Base-by-base conservation (phyloP, 257 asterid species). In the Nyctanthes arbortristis region DNA sequence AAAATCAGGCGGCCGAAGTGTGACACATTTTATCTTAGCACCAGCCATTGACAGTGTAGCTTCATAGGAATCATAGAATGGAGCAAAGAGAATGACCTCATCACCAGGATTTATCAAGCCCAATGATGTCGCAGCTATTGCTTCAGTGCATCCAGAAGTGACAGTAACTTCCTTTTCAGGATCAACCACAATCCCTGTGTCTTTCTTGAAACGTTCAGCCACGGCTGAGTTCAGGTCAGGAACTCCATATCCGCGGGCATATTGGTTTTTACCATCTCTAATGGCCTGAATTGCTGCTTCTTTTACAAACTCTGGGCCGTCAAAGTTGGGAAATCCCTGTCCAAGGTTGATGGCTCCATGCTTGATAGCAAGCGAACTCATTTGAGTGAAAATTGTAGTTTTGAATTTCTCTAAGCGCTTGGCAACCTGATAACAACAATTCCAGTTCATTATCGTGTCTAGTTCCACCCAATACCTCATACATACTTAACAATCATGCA, bases 71-170 rank as follows among this genome's bases (percentile, higher is more conserved):
- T 93, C 99, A 29, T 93, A 93, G 72, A 93, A 93, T 13, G 99
- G 99, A 60, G 99, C 97, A 75, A 93, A 89, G 66, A 93, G 78
- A 60, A 93, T 59, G 14, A 93, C 97, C 80, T 93, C 99, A 66
- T 93, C 99, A 4, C 96, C 96, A 0, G 99, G 96, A 77, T 93
- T 91, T 73, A 93, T 87, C 61, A 93, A 78, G 22, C 99, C 99
- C 61, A 93, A 71, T 35, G 91, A 87, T 32, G 99, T 88, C 37
- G 99, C 97, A 22, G 99, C 96, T 56, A 93, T 93, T 8, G 99
- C 99, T 78, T 93, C 99, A 1, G 99, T 93, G 82, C 99, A 93
- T 45, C 99, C 99, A 0, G 99, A 87, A 75, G 99, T 91, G 72
- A 93, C 89, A 0, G 96, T 89, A 12, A 93, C 87, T 84, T 93